Evolutionary conservation across 805 yeast species (phyloP).

Genomic region (Allodekkera sacchari): DNA sequence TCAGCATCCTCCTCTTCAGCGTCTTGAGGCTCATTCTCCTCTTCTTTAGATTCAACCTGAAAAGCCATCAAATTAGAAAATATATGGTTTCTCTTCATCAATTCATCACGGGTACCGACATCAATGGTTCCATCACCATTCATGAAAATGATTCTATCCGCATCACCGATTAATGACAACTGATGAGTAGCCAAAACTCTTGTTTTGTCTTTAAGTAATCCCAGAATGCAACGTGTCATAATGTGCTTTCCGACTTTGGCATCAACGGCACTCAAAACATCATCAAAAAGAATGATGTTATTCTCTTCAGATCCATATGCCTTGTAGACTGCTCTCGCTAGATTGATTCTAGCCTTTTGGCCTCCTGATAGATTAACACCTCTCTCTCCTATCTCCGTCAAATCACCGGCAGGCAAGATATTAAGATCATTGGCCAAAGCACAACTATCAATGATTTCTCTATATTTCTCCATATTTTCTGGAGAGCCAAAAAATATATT

Average conservation of each 20-base stretch:
- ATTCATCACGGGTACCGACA: slow-evolving; percentile 51
- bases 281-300: slow-evolving; percentile 66
- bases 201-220: slow-evolving; percentile 47
- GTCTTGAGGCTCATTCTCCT: slow-evolving; percentile 7
- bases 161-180: slow-evolving; percentile 54
- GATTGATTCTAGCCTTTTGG: slow-evolving; percentile 72
- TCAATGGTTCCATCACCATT: slow-evolving; percentile 53
- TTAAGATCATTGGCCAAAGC: slow-evolving; percentile 60
- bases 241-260: slow-evolving; percentile 81
- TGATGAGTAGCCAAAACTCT: slow-evolving; percentile 80
- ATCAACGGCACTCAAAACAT: slow-evolving; percentile 79
- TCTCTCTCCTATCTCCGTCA: slow-evolving; percentile 76
- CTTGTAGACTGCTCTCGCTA: slow-evolving; percentile 69
- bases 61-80: slow-evolving; percentile 46
- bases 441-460: slow-evolving; percentile 51
- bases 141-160: slow-evolving; percentile 61
- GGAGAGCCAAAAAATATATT: slow-evolving; percentile 60
- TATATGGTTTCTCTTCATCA: slow-evolving; percentile 33
- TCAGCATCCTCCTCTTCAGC: slow-evolving; percentile 23
- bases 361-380: slow-evolving; percentile 85
- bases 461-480: slow-evolving; percentile 41
- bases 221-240: slow-evolving; percentile 58
- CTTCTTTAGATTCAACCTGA: slow-evolving; percentile 9
- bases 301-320: slow-evolving; percentile 31
- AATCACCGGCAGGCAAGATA: slow-evolving; percentile 65